phyloP scores from a whole-genome alignment of 441 rosid species.

The Gossypium aridum region DNA sequence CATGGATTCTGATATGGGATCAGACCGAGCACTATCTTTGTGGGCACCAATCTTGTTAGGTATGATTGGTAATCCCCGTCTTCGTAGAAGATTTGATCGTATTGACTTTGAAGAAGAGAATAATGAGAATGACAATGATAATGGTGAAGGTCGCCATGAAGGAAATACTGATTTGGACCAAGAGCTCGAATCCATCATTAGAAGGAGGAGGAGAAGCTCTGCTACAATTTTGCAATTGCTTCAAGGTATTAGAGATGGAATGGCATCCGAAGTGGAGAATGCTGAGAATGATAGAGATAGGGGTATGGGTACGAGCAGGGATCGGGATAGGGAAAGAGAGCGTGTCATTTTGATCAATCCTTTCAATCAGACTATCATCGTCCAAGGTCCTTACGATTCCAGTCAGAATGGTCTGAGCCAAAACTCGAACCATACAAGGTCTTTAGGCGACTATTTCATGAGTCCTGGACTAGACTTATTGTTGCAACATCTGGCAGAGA shows the following conservation, averaged over 20 bases:
- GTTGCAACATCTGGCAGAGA: constrained; percentile 55
- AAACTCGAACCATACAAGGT: constrained; percentile 38
- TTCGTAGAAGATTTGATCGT: constrained; percentile 50
- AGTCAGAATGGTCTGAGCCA: constrained; percentile 26
- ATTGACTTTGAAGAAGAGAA: constrained; percentile 40
- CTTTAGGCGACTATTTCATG: constrained; percentile 53
- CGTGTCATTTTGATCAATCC: constrained; percentile 64
- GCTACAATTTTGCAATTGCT: neutral
- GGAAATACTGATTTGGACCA: constrained; percentile 51
- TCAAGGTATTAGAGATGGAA: constrained; percentile 4
- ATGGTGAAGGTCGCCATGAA: constrained; percentile 26
- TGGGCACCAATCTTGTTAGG: constrained; percentile 86
- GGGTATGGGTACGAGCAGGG: neutral
- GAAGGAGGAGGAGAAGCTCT: constrained; percentile 35
- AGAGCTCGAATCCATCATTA: constrained; percentile 54
- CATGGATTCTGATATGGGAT: constrained; percentile 48
- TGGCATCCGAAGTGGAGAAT: constrained; percentile 28
- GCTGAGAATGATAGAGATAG: constrained; percentile 36
- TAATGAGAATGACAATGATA: neutral
- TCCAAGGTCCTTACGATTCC: constrained; percentile 46
- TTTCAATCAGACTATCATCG: constrained; percentile 50
- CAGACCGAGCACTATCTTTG: constrained; percentile 72
- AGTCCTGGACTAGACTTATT: constrained; percentile 58
- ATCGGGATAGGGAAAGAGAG: constrained; percentile 36
- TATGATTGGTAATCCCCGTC: constrained; percentile 63